Conservation (phyloP, 2,329 filamentous ascomycete genomes). For the Curvularia eragrostidis region DNA sequence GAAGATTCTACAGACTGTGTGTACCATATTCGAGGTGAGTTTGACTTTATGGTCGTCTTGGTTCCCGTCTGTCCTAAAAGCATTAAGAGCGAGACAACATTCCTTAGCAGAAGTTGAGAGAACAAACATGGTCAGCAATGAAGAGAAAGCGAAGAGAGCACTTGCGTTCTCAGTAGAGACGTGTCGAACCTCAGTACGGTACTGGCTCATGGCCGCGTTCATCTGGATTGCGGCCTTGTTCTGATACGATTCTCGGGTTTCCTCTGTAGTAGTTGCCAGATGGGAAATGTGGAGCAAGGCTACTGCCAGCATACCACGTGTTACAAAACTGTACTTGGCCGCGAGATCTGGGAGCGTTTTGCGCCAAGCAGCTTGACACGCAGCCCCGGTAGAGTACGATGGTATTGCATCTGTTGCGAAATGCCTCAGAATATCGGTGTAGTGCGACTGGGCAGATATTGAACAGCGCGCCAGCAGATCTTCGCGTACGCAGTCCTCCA, state of each 20-base stretch:
- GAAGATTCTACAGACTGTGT: slow-evolving; percentile 19
- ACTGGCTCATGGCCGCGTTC: slow-evolving; percentile 26
- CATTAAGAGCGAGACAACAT: slow-evolving; percentile 11
- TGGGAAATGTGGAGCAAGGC: slow-evolving; percentile 54
- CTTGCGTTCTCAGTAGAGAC: slow-evolving; percentile 52
- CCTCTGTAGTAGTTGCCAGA: slow-evolving; percentile 17
- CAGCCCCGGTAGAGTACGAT: not conserved
- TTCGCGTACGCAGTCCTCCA: not conserved
- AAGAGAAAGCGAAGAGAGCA: slow-evolving; percentile 44
- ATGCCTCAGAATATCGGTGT: not conserved
- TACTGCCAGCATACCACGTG: slow-evolving; percentile 54
- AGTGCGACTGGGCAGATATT: not conserved
- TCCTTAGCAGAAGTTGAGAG: slow-evolving; percentile 25
- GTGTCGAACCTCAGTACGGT: slow-evolving; percentile 30
- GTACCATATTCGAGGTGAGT: not conserved
- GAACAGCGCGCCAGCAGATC: not conserved
- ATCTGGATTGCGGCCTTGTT: slow-evolving; percentile 35
- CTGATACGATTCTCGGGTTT: slow-evolving; percentile 19
- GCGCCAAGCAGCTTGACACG: slow-evolving; percentile 28
- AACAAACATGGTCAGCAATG: slow-evolving; percentile 25
- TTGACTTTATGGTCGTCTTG: no score
- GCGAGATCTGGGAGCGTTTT: slow-evolving; percentile 42
- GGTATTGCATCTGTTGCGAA: not conserved
- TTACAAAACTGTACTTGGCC: slow-evolving; percentile 49
- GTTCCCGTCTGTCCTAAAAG: no score